These are phyloP conservation scores for Botrytis fragariae DNA, from an alignment of 2,329 filamentous ascomycete species.

Conservation along the genomic window DNA sequence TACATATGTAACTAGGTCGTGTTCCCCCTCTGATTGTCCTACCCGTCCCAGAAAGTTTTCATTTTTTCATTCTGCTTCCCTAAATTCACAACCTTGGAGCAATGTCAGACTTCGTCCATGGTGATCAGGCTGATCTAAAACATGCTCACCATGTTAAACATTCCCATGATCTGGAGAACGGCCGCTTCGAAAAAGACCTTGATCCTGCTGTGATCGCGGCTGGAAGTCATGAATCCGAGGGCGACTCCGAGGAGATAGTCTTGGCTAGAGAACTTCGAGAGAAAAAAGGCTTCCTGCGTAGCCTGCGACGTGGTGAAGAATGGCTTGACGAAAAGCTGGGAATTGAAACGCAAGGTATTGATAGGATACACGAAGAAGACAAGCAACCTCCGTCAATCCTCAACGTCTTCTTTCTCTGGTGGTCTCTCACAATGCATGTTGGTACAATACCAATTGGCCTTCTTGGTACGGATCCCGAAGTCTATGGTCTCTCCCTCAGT, in stretches of 20 bases:
- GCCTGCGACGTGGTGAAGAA: slow-evolving; percentile 41
- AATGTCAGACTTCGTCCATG: slow-evolving; percentile 33
- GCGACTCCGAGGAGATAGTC: slow-evolving; percentile 27
- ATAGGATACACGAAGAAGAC: slow-evolving; percentile 46
- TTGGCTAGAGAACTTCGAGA: slow-evolving; percentile 31
- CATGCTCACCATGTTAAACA: slow-evolving; percentile 27
- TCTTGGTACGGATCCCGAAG: slow-evolving; percentile 43
- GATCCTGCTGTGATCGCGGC: slow-evolving; percentile 12
- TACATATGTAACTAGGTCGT: slow-evolving; percentile 20
- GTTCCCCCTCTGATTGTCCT: slow-evolving; percentile 10
- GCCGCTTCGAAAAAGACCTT: slow-evolving; percentile 24
- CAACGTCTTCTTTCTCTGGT: slow-evolving; percentile 47
- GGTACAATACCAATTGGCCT: slow-evolving; percentile 43
- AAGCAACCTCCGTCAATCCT: slow-evolving; percentile 43
- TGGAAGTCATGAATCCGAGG: slow-evolving; percentile 6
- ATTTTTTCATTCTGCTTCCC: background rate
- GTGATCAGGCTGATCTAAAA: slow-evolving; percentile 31
- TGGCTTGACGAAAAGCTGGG: slow-evolving; percentile 46
- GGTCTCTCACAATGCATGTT: slow-evolving; percentile 45
- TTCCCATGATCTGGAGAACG: slow-evolving; percentile 31
- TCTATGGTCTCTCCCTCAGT: slow-evolving; percentile 46
- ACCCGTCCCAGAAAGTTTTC: slow-evolving; percentile 9
- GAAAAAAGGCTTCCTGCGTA: slow-evolving; percentile 27
- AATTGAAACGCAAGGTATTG: slow-evolving; percentile 48
- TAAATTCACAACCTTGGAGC: background rate